phyloP scores from a whole-genome alignment of 2,329 filamentous ascomycete genomes.

The Calcarisporium arbuscula region DNA sequence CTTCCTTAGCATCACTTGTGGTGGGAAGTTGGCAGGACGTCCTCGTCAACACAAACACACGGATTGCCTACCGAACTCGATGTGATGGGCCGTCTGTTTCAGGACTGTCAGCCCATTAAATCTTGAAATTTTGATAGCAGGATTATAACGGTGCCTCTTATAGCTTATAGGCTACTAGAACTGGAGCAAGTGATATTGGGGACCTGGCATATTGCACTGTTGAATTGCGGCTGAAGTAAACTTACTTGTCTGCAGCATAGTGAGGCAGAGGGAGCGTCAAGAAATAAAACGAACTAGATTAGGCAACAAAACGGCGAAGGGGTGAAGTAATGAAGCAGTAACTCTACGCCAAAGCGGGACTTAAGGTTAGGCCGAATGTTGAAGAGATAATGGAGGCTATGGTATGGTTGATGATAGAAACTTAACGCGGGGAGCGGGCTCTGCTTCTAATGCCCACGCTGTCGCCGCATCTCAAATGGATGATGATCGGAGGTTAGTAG shows the following conservation, averaged over 20 bases:
- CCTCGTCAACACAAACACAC: not conserved
- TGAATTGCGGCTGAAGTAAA: not conserved
- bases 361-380: not conserved
- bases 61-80: no score
- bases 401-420: not conserved
- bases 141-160: no score
- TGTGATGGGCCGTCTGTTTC: no score
- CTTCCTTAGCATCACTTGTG: slow-evolving; percentile 1
- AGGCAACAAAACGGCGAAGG: not conserved
- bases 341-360: not conserved
- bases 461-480: not conserved
- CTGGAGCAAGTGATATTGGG: no score
- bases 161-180: no score
- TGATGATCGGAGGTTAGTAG: no score
- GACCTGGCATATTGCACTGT: not conserved
- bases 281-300: not conserved
- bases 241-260: not conserved
- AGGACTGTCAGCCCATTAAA: no score
- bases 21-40: slow-evolving; percentile 1
- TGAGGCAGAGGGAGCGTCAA: not conserved
- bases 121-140: no score
- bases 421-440: not conserved
- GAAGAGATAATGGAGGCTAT: not conserved
- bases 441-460: not conserved
- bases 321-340: not conserved